A percentile compares a stretch with the other conserved stretches of the same genome.
phyloP scores from a whole-genome alignment of 768 basidiomycete species.

The Mycena vulgaris region DNA sequence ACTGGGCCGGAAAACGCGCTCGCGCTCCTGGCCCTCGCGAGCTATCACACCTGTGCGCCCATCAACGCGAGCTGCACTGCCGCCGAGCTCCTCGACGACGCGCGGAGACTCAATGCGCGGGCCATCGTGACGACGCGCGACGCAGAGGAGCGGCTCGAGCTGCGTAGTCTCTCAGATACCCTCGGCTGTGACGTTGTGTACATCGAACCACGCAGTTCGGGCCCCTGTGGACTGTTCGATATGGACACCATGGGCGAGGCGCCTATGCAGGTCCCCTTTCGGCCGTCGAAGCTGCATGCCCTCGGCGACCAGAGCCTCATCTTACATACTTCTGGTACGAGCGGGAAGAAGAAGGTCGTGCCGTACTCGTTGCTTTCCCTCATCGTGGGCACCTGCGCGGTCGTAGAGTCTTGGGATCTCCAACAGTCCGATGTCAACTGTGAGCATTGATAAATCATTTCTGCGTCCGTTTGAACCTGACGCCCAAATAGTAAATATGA shows the following conservation, averaged over 20 bases:
- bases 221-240: constrained; percentile 59
- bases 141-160: constrained; percentile 55
- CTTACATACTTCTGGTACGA: constrained; percentile 74
- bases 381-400: constrained; percentile 61
- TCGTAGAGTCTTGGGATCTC: constrained; percentile 61
- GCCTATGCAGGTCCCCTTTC: constrained; percentile 25
- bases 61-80: constrained; percentile 64
- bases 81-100: constrained; percentile 61
- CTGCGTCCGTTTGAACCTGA: not conserved
- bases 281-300: constrained; percentile 51
- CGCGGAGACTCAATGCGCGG: constrained; percentile 53
- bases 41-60: constrained; percentile 63
- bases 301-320: constrained; percentile 66
- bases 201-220: constrained; percentile 49
- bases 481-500: constrained; percentile 56
- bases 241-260: constrained; percentile 49
- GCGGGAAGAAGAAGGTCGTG: constrained; percentile 68
- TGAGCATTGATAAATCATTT: constrained; percentile 44
- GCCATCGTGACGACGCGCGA: constrained; percentile 61
- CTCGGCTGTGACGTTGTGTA: constrained; percentile 59
- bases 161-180: constrained; percentile 49
- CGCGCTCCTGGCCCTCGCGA: constrained; percentile 59
- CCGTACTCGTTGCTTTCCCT: constrained; percentile 60
- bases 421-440: constrained; percentile 60
- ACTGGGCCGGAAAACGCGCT: constrained; percentile 64